Evolutionary conservation across 495 filamentous ascomycete species (phyloP), one percentile per base, ranked within the genome.

Genomic region (Aspergillus diversus): DNA sequence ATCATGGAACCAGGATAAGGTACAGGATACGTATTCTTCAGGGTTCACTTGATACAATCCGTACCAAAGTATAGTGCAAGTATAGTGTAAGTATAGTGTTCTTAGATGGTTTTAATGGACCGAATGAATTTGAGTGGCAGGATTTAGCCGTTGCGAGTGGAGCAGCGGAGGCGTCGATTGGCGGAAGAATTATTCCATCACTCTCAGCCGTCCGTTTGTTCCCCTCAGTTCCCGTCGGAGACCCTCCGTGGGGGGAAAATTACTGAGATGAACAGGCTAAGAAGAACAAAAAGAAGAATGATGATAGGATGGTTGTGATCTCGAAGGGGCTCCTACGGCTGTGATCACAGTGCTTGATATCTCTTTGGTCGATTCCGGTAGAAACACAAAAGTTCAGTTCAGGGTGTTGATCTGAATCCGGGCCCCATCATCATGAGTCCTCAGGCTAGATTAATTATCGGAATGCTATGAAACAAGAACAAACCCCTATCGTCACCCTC

Each of bases 141-240:
- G 33, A 56, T 57, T 63, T 63, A 63, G 33, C 60, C 60, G 53
- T 32, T 6, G 5, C 15, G 34, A 35, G 60, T 53, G 60, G 60
- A 54, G 56, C 33, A 43, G 31, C 43, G 54, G 16, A 2, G 9
- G 9, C 5, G 48, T n/a, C 64, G 0, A 71, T 77, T 78, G 76
- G 71, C 51, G 76, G 76, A 73, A 57, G 31, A 66, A 69, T 61
- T 62, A 63, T 59, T 72, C 76, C 76, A 69, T 70, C 76, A 76
- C 70, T 73, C 49, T 71, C 5, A 63, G 50, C 6, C 7, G 37
- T 13, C 33, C 11, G 12, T 56, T 33, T 34, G 37, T 50, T 50
- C 33, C 15, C 21, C 21, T 27, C 21, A 27, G 39, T 12, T 15
- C 15, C 33, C 53, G 42, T 75, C 72, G 75, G 75, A 70, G 61